phyloP scores from a whole-genome alignment of 208 protist species.

The Trypanosoma scelopori region DNA sequence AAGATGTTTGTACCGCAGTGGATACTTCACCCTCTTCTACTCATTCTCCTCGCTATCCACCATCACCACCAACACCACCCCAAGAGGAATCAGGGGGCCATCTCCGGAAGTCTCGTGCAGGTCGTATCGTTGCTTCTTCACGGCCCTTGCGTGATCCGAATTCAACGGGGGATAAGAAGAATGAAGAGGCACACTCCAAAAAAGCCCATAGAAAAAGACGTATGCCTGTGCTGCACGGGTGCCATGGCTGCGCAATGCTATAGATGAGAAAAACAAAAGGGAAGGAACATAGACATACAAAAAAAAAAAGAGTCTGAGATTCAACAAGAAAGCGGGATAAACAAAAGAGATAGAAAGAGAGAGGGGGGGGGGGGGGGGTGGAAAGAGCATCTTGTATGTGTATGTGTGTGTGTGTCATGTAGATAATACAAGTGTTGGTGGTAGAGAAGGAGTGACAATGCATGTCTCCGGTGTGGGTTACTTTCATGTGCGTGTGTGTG shows the following conservation, averaged over 20 bases:
- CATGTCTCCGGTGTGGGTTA: too few species aligned
- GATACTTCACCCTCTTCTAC: background rate
- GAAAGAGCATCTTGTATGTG: too few species aligned
- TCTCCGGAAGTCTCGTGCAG: background rate
- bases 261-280: constrained; percentile 11
- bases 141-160: background rate
- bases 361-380: too few species aligned
- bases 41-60: background rate
- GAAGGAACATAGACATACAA: constrained; percentile 1
- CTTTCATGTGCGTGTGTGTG: too few species aligned
- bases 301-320: constrained; percentile 2
- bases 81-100: background rate
- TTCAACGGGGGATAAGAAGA: background rate
- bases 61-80: background rate
- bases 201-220: constrained; percentile 16
- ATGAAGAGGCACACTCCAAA: constrained; percentile 2
- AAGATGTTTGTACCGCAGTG: background rate
- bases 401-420: too few species aligned
- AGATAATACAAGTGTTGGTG: too few species aligned
- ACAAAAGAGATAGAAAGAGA: too few species aligned
- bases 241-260: constrained; percentile 21
- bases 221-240: constrained; percentile 11
- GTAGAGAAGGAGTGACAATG: too few species aligned
- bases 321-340: too few species aligned
- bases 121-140: background rate